These are phyloP conservation scores for Thelonectria blattea DNA, from an alignment of 2,329 filamentous ascomycete species.

Conservation along the genomic window DNA sequence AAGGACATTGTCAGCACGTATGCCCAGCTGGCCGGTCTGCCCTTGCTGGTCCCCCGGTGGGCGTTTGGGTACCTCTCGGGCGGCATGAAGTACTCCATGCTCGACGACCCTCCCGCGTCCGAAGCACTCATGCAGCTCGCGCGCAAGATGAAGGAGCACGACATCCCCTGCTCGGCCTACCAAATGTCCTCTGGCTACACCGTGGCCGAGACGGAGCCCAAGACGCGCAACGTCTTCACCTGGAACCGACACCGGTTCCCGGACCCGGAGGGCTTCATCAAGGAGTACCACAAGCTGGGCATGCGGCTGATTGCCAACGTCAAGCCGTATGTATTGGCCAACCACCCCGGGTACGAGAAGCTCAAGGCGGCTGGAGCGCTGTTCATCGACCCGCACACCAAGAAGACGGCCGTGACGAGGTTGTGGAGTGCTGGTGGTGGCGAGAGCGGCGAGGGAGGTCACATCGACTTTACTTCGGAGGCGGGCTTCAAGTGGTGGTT, in stretches of 20 bases:
- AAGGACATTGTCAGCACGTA: slow-evolving; percentile 70
- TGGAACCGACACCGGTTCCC: slow-evolving; percentile 77
- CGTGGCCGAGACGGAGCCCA: slow-evolving; percentile 68
- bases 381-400: slow-evolving; percentile 65
- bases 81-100: slow-evolving; percentile 61
- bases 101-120: slow-evolving; percentile 57
- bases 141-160: slow-evolving; percentile 65
- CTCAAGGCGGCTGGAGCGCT: slow-evolving; percentile 65
- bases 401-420: slow-evolving; percentile 61
- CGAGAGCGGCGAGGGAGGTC: slow-evolving; percentile 71
- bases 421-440: slow-evolving; percentile 77
- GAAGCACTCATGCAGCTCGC: slow-evolving; percentile 67
- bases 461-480: slow-evolving; percentile 75
- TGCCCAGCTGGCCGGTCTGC: slow-evolving; percentile 71
- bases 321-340: slow-evolving; percentile 73
- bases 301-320: slow-evolving; percentile 74
- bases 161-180: slow-evolving; percentile 73
- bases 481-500: slow-evolving; percentile 76
- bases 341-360: slow-evolving; percentile 69
- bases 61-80: slow-evolving; percentile 76
- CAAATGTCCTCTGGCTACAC: slow-evolving; percentile 79
- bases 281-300: slow-evolving; percentile 66
- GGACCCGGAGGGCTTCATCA: slow-evolving; percentile 67
- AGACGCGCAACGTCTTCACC: slow-evolving; percentile 70
- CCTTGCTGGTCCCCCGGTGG: slow-evolving; percentile 72